These are phyloP conservation scores for Geranium rotundifolium DNA, from an alignment of 345 rosid species.

Conservation along the genomic window DNA sequence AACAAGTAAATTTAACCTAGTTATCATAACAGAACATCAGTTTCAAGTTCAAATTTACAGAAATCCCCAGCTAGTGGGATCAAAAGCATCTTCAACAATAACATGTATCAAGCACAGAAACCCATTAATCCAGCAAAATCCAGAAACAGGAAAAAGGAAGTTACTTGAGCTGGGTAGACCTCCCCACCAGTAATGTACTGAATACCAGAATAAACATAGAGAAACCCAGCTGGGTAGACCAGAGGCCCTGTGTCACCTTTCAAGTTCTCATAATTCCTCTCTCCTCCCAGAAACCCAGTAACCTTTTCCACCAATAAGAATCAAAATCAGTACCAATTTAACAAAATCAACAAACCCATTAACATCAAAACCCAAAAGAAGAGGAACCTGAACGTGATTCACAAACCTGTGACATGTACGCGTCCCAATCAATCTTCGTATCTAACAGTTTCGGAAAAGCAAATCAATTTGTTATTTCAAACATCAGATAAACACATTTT, in stretches of 20 bases:
- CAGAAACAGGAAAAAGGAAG: not conserved
- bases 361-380: not conserved
- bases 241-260: conserved; percentile 93
- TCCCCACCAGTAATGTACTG: conserved; percentile 59
- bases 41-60: no score
- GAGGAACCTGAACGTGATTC: not conserved
- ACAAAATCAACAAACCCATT: not conserved
- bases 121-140: not conserved
- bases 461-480: not conserved
- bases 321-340: not conserved
- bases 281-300: conserved; percentile 79
- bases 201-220: conserved; percentile 72
- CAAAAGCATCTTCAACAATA: no score
- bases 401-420: conserved; percentile 88
- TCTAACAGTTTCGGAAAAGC: conserved; percentile 29
- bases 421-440: conserved; percentile 99
- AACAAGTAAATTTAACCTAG: no score
- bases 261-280: conserved; percentile 73
- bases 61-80: no score
- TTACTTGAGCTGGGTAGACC: conserved; percentile 75
- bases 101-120: not conserved
- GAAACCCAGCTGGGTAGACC: conserved; percentile 95
- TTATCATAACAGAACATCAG: no score
- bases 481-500: not conserved
- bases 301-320: conserved; percentile 28